Base-by-base conservation (phyloP, 2,329 filamentous ascomycete species). In the Neonectria ditissima region DNA sequence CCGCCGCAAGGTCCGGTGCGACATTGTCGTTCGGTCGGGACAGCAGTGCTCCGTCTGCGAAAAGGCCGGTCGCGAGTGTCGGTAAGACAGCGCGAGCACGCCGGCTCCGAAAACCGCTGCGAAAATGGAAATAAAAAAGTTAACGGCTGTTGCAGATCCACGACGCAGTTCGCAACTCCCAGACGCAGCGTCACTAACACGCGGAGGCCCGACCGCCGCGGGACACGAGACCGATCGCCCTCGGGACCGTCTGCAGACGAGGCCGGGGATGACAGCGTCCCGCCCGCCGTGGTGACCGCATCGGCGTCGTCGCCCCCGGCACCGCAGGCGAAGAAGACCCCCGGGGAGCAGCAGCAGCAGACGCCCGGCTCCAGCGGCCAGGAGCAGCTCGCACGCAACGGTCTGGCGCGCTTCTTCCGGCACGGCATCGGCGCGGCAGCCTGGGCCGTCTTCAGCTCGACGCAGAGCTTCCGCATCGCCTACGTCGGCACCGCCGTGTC, bases 401-500 rank as follows among this genome's bases (percentile, higher is more conserved):
- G 71, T 1, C 39, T 73, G 10, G 68, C 71, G 0, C 68, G 69
- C 0, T 73, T 73, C 57, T 73, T 73, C 39, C 69, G 70, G 0
- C 71, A 73, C 1, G 71, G 71, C 1, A 73, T 73, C 7, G 66
- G 66, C 1, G 69, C 69, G 26, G 70, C 65, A 1, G 71, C 69
- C 2, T 73, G 68, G 68, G 69, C 71, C 14, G 69, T 73, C 24
- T 73, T 73, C 26, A 63, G 65, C 2, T 65, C 67, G 3, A 69
- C 69, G 1, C 65, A 73, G 8, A 73, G 68, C 45, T 73, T 72
- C 61, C 71, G 71, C 6, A 73, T 73, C 2, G 71, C 71, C 1
- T 73, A 73, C 10, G 68, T 73, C 32, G 71, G 71, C 37, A 73
- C 71, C 7, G 66, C 69, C 10, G 71, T 73, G 1, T 73, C 71